These are phyloP conservation scores for Penicillium sp. DNA, from an alignment of 2,329 filamentous ascomycete species.

Conservation along the genomic window DNA sequence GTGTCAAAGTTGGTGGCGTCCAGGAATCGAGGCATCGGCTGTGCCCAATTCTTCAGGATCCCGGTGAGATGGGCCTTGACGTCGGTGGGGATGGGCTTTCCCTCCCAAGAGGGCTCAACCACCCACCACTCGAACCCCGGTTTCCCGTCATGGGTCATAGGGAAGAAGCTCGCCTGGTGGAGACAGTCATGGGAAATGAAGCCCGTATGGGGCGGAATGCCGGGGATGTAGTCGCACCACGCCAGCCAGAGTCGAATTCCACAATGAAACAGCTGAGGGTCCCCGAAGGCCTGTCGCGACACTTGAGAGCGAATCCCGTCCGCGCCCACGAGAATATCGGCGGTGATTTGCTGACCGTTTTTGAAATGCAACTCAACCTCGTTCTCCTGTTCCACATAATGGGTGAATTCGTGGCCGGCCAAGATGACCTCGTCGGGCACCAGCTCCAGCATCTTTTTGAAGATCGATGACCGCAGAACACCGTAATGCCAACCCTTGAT, in stretches of 20 bases:
- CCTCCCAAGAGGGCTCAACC: constrained; percentile 15
- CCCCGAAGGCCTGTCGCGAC: constrained; percentile 16
- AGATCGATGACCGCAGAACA: constrained; percentile 15
- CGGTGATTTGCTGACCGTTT: constrained; percentile 3
- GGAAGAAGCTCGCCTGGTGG: constrained; percentile 18
- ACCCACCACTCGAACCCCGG: constrained; percentile 20
- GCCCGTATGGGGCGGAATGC: constrained; percentile 6
- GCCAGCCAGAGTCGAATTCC: constrained; percentile 17
- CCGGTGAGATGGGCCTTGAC: constrained; percentile 6
- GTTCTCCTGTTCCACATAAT: constrained; percentile 5
- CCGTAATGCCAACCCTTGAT: constrained; percentile 19
- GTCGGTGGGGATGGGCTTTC: constrained; percentile 14
- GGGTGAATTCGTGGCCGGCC: constrained; percentile 9
- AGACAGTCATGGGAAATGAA: constrained; percentile 14
- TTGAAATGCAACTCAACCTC: constrained; percentile 3
- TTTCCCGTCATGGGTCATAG: constrained; percentile 17
- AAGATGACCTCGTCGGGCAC: constrained; percentile 11
- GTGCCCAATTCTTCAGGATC: constrained; percentile 8
- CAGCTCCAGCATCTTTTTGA: constrained; percentile 17
- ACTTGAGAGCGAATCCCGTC: constrained; percentile 16
- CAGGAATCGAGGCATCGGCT: constrained; percentile 8
- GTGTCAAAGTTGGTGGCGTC: constrained; percentile 9
- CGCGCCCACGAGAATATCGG: constrained; percentile 14
- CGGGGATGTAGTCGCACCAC: constrained; percentile 17
- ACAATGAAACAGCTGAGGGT: constrained; percentile 13